These are phyloP conservation scores for Epichloe elymi DNA, from an alignment of 2,329 filamentous ascomycete species.

Conservation along the genomic window DNA sequence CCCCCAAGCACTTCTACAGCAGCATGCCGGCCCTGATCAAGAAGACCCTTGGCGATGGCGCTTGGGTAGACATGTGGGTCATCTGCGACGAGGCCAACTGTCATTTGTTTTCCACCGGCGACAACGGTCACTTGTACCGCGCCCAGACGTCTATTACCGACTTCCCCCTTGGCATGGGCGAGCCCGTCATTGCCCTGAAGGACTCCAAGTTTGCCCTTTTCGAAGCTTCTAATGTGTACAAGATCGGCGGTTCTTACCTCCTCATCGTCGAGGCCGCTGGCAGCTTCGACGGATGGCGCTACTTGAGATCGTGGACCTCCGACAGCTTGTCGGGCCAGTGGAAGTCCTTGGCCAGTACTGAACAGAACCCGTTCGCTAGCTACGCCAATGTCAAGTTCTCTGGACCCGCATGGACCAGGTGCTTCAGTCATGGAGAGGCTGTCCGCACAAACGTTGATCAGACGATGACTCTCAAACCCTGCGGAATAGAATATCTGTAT, in stretches of 20 bases:
- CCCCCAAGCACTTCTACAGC: not conserved
- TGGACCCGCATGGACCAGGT: slow-evolving; percentile 47
- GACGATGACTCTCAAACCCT: slow-evolving; percentile 49
- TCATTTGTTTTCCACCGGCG: slow-evolving; percentile 56
- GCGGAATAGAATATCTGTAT: slow-evolving; percentile 52
- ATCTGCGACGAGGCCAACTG: slow-evolving; percentile 48
- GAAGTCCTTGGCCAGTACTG: slow-evolving; percentile 42
- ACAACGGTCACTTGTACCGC: slow-evolving; percentile 55
- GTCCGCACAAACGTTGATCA: slow-evolving; percentile 43
- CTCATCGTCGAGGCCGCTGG: slow-evolving; percentile 57
- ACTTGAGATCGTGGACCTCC: slow-evolving; percentile 55
- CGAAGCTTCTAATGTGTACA: slow-evolving; percentile 56
- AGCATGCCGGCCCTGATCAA: slow-evolving; percentile 9
- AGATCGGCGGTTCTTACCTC: slow-evolving; percentile 43
- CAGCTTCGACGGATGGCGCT: slow-evolving; percentile 33
- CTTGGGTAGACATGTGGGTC: slow-evolving; percentile 46
- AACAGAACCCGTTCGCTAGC: slow-evolving; percentile 50
- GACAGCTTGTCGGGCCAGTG: slow-evolving; percentile 41
- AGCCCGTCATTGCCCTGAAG: slow-evolving; percentile 35
- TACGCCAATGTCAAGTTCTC: slow-evolving; percentile 38
- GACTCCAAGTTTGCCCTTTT: slow-evolving; percentile 40
- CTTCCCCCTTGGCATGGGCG: slow-evolving; percentile 50
- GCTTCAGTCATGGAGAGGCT: slow-evolving; percentile 54
- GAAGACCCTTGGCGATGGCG: slow-evolving; percentile 38
- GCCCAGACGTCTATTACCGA: slow-evolving; percentile 47